Evolutionary conservation across 257 asterid species (phyloP).

Genomic region (Eustoma russellianum): DNA sequence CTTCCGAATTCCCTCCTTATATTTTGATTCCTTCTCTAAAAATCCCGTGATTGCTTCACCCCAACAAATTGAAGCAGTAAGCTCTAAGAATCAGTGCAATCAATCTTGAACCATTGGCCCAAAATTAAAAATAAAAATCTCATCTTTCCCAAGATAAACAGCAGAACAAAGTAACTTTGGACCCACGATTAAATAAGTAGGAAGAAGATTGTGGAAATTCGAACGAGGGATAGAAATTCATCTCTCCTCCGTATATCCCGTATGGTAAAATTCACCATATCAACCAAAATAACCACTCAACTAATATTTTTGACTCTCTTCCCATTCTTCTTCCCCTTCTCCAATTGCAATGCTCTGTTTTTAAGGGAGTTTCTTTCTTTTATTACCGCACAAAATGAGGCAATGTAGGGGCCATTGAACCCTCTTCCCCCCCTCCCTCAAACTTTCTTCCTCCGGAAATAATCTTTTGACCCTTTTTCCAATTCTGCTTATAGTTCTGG

Average conservation of each 20-base stretch:
- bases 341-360: slow-evolving; percentile 9
- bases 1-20: neutral
- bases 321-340: slow-evolving; percentile 11
- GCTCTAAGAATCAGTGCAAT: neutral
- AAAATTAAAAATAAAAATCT: neutral
- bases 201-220: slow-evolving; percentile 4
- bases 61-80: neutral
- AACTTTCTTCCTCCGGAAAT: no score
- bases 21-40: no score
- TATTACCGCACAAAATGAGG: slow-evolving; percentile 17
- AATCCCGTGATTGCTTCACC: slow-evolving; percentile 3
- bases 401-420: slow-evolving; percentile 28
- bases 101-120: neutral
- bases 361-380: slow-evolving; percentile 12
- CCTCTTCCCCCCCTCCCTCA: slow-evolving; percentile 12
- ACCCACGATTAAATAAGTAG: slow-evolving; percentile 11
- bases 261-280: slow-evolving; percentile 4
- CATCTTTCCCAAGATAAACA: no score
- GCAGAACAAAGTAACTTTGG: slow-evolving; percentile 2
- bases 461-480: slow-evolving; percentile 26
- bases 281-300: neutral
- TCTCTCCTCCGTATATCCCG: slow-evolving; percentile 30
- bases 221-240: neutral
- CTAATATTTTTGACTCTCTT: slow-evolving; percentile 14
- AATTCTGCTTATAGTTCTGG: slow-evolving; percentile 25